Evolutionary conservation across 2,329 filamentous ascomycete species (phyloP), one percentile per base, ranked within the genome.

Genomic region (Penicillium digitatum): DNA sequence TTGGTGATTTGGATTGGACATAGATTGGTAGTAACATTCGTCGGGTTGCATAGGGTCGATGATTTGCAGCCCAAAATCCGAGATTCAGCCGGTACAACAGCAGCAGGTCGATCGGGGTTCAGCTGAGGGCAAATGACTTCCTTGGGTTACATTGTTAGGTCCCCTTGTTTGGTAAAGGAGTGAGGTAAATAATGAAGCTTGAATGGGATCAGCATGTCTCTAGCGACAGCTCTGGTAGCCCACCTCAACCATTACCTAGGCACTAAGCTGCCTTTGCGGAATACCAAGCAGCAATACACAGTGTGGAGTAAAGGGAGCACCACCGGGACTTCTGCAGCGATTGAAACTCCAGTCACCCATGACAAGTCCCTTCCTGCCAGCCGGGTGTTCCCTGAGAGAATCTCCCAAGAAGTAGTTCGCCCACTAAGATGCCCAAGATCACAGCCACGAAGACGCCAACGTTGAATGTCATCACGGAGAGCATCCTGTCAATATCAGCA

Each of bases 401-500:
- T 37, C 53, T 42, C 3, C 42, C 53, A 34, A 55, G n/a, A 26
- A 35, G 7, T 11, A 55, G 24, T 18, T 55, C 53, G 4, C 53
- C 53, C n/a, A 43, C 37, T 4, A 55, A 12, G 3, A 52, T 31
- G 3, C 53, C 53, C 1, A 42, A 44, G 34, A 52, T 16, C 14
- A 52, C 35, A 11, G 35, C 3, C 16, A 40, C 5, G n/a, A 55
- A 52, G 22, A 55, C 48, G 3, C 53, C 53, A 18, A 52, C 12
- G 29, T 55, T 55, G 22, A 46, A 47, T 1, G 26, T 52, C 53
- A 55, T 55, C 6, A 55, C 42, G 3, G 34, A 50, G 8, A 55
- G n/a, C 53, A 55, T 55, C n/a, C 53, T 55, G 37, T 37, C 9
- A 20, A 6, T 20, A 5, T 5, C 20, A 22, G 4, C 4, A 14